These are phyloP conservation scores for Hibiscus tridactylites DNA, from an alignment of 345 rosid species.

Conservation along the genomic window DNA sequence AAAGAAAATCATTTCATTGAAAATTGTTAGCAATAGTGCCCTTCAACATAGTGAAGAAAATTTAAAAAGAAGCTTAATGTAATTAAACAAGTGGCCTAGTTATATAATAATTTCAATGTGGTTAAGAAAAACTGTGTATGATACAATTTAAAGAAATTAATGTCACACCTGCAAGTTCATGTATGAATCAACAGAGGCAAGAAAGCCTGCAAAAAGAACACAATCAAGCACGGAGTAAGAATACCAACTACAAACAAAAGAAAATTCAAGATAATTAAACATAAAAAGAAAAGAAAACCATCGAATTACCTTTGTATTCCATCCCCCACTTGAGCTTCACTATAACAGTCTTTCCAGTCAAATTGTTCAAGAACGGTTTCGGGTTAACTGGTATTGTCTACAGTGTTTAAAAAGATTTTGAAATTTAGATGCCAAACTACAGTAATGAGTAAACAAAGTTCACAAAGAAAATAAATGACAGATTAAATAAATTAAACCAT, in stretches of 20 bases:
- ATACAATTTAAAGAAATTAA: neutral
- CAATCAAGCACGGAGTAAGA: neutral
- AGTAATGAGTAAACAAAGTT: neutral
- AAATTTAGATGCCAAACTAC: neutral
- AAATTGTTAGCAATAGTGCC: neutral
- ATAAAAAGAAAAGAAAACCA: neutral
- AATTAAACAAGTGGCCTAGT: neutral
- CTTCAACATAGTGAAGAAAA: neutral
- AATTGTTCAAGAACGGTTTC: conserved; percentile 82
- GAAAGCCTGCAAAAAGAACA: conserved; percentile 47
- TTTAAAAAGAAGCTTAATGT: neutral
- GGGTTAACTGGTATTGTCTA: conserved; percentile 87
- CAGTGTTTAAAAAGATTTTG: conserved; percentile 8
- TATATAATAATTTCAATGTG: neutral
- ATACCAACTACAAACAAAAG: neutral
- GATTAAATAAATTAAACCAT: neutral
- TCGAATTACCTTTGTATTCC: conserved; percentile 66
- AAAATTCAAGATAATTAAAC: neutral
- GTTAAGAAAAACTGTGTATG: neutral
- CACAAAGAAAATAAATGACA: neutral
- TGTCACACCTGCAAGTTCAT: conserved; percentile 80
- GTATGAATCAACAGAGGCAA: conserved; percentile 91
- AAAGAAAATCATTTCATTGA: neutral
- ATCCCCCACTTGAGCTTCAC: conserved; percentile 93
- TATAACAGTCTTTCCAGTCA: conserved; percentile 78